phyloP scores from a whole-genome alignment of 495 filamentous ascomycete species.

The Neurospora terricola region DNA sequence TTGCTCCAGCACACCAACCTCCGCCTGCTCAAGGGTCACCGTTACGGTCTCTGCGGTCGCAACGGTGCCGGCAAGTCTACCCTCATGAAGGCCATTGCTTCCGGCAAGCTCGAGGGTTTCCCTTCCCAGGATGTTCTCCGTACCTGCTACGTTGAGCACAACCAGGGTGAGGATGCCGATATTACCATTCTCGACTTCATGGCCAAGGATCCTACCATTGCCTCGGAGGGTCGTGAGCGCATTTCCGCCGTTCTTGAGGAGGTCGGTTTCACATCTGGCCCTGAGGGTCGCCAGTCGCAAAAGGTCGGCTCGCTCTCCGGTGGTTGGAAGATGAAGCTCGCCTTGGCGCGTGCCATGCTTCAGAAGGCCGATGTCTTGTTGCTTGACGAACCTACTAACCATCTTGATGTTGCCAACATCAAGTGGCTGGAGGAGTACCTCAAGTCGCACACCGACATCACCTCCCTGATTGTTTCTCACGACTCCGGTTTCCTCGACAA shows the following conservation, averaged over 20 bases:
- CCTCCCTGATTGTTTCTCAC: conserved; percentile 93
- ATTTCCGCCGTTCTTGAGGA: conserved; percentile 77
- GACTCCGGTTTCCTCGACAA: conserved; percentile 96
- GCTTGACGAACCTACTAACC: conserved; percentile 98
- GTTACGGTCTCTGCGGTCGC: conserved; percentile 91
- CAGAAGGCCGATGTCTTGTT: conserved; percentile 90
- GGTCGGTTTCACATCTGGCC: conserved; percentile 87
- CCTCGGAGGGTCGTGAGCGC: conserved; percentile 60
- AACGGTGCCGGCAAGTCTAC: conserved; percentile 98
- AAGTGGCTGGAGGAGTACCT: conserved; percentile 94
- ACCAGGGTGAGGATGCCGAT: conserved; percentile 93
- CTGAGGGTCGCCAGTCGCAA: conserved; percentile 76
- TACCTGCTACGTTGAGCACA: conserved; percentile 98
- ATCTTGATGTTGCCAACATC: conserved; percentile 92
- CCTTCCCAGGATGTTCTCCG: conserved; percentile 80
- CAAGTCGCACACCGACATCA: conserved; percentile 92
- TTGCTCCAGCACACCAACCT: conserved; percentile 94
- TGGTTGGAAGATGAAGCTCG: conserved; percentile 99
- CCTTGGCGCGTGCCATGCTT: conserved; percentile 92
- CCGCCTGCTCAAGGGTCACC: conserved; percentile 85
- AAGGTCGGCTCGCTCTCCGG: conserved; percentile 93
- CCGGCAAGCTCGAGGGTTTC: conserved; percentile 94
- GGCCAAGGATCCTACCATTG: conserved; percentile 70
- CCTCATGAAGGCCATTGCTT: conserved; percentile 91
- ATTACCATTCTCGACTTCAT: conserved; percentile 91